A percentile compares a stretch with the other conserved stretches of the same genome.
Conservation (phyloP, 768 basidiomycete genomes). For the Leccinum incarnatum region DNA sequence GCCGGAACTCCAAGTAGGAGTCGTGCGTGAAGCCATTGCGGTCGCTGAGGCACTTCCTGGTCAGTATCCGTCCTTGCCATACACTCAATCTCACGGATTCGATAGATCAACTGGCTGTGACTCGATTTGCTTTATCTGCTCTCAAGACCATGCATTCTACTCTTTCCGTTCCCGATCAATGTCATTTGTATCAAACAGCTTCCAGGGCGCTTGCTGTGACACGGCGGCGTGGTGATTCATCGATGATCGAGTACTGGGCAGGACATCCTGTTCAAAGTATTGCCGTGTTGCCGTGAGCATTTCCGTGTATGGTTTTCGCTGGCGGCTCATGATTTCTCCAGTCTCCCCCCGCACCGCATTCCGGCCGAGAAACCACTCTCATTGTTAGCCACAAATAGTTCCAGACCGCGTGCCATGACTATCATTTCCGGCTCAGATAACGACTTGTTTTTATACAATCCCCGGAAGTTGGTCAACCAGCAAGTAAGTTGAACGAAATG, state of each 20-base stretch:
- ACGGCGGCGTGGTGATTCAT: constrained; percentile 71
- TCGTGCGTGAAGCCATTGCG: constrained; percentile 89
- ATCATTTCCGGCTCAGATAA: constrained; percentile 56
- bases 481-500: constrained; percentile 45
- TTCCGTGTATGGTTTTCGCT: constrained; percentile 2
- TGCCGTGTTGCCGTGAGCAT: constrained; percentile 67
- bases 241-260: constrained; percentile 83
- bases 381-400: constrained; percentile 41
- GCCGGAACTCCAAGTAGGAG: constrained; percentile 92
- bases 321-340: constrained; percentile 31
- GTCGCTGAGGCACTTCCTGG: constrained; percentile 91
- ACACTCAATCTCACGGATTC: constrained; percentile 5
- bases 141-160: constrained; percentile 69
- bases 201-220: constrained; percentile 71
- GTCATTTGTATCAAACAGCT: constrained; percentile 71
- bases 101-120: constrained; percentile 79
- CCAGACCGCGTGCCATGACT: constrained; percentile 37
- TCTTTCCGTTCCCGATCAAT: constrained; percentile 75
- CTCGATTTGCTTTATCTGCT: constrained; percentile 87
- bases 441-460: constrained; percentile 92
- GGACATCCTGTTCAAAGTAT: constrained; percentile 77
- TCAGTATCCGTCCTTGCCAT: constrained; percentile 32
- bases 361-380: constrained; percentile 73
- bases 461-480: constrained; percentile 56
- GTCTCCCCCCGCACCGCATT: constrained; percentile 66